These are phyloP conservation scores for Cadophora gregata DNA, from an alignment of 2,329 filamentous ascomycete species.

Conservation along the genomic window DNA sequence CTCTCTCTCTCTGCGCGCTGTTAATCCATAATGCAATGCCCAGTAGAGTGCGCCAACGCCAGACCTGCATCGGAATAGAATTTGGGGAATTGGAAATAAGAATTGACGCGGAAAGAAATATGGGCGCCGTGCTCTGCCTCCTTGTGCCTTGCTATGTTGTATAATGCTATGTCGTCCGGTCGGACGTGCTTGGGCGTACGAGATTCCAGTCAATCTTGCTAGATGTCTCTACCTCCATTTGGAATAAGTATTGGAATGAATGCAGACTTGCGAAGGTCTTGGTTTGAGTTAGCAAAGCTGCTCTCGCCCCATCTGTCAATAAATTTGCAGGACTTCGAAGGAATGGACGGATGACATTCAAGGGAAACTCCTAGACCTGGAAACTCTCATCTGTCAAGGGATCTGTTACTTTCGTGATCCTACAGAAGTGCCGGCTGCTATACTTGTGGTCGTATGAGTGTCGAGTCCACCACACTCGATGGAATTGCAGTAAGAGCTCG, in stretches of 20 bases:
- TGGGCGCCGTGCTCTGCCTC: background rate
- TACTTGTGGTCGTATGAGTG: background rate
- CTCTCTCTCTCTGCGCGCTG: background rate
- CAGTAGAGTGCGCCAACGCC: slow-evolving; percentile 1
- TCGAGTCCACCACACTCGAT: slow-evolving; percentile 16
- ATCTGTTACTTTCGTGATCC: slow-evolving; percentile 9
- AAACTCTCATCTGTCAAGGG: slow-evolving; percentile 20
- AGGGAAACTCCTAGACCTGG: background rate
- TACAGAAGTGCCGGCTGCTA: background rate
- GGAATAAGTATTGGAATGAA: background rate
- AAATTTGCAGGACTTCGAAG: background rate
- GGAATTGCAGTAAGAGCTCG: slow-evolving; percentile 7
- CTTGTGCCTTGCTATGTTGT: background rate
- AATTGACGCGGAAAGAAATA: background rate
- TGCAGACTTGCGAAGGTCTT: background rate
- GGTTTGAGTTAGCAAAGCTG: background rate
- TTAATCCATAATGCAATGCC: background rate
- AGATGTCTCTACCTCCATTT: background rate
- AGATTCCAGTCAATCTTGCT: background rate
- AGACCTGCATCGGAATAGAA: background rate
- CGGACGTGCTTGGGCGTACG: background rate
- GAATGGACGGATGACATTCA: background rate
- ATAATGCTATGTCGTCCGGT: background rate
- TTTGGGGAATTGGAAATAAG: background rate
- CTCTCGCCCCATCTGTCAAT: background rate